Conservation (phyloP, 257 asterid species). For the Lithospermum erythrorhizon region DNA sequence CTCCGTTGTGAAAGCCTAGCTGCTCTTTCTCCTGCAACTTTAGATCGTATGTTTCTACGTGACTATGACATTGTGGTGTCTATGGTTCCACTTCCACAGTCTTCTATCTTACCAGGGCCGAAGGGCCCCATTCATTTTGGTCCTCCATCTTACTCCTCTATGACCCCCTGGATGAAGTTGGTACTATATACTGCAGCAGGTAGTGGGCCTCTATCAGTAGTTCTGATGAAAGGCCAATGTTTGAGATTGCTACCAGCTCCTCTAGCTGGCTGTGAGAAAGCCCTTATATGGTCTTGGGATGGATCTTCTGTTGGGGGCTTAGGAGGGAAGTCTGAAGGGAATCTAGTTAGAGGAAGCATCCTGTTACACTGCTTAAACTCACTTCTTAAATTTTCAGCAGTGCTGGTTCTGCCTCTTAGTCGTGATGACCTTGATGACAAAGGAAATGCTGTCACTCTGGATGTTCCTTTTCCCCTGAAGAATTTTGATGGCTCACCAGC, state of each 20-base stretch:
- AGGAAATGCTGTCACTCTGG: conserved; percentile 61
- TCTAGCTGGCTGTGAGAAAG: conserved; percentile 95
- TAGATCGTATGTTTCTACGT: conserved; percentile 89
- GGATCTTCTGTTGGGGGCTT: conserved; percentile 84
- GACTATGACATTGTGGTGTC: conserved; percentile 91
- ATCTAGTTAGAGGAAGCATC: conserved; percentile 76
- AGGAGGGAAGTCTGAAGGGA: conserved; percentile 89
- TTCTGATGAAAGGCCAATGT: conserved; percentile 91
- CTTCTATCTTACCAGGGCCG: conserved; percentile 92
- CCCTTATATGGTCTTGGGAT: conserved; percentile 98
- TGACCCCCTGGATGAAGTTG: conserved; percentile 99
- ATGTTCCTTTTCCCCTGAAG: conserved; percentile 86
- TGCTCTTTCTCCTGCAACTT: conserved; percentile 76
- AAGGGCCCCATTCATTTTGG: conserved; percentile 99
- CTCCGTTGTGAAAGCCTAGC: conserved; percentile 99
- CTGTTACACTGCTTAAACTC: conserved; percentile 94
- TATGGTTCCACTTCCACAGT: conserved; percentile 95
- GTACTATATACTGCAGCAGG: conserved; percentile 64
- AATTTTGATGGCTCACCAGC: conserved; percentile 88
- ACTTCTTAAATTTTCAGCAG: conserved; percentile 84
- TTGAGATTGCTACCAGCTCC: conserved; percentile 97
- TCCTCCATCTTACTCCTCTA: conserved; percentile 90
- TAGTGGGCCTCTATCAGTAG: conserved; percentile 93
- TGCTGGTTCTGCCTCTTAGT: conserved; percentile 91
- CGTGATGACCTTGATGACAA: conserved; percentile 67